Evolutionary conservation across 352 stramenopile species (phyloP).

Genomic region (Globisporangium apiculatum): DNA sequence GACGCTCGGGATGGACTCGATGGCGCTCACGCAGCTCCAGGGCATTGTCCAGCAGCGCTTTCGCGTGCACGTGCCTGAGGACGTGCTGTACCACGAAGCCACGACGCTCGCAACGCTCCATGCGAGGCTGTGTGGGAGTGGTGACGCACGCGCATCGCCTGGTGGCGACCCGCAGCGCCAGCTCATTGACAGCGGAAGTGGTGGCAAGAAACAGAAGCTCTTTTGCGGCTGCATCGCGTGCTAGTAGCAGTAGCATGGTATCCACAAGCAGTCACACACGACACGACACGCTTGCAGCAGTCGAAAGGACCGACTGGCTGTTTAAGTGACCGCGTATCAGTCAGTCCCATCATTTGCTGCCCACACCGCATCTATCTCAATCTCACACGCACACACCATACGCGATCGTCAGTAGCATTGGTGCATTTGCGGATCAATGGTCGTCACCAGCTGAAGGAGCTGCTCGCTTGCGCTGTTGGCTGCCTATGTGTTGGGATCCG

Average conservation of each 20-base stretch:
- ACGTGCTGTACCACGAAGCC: conserved; percentile 89
- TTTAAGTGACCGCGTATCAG: too few species aligned
- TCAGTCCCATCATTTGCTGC: too few species aligned
- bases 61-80: conserved; percentile 87
- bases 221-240: conserved; percentile 73
- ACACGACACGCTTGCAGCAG: too few species aligned
- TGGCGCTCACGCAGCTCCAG: conserved; percentile 93
- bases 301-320: too few species aligned
- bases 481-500: too few species aligned
- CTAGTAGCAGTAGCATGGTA: conserved; percentile 11
- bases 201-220: conserved; percentile 40
- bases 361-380: too few species aligned
- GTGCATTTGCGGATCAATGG: background rate
- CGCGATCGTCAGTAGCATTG: too few species aligned
- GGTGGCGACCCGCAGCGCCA: conserved; percentile 15
- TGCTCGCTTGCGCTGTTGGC: too few species aligned
- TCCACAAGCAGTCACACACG: too few species aligned
- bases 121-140: conserved; percentile 39
- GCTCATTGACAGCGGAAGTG: conserved; percentile 15
- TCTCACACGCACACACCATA: too few species aligned
- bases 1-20: conserved; percentile 89
- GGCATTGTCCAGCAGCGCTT: conserved; percentile 89
- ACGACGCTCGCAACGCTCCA: conserved; percentile 85
- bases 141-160: background rate
- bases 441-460: too few species aligned